Evolutionary conservation across 1,284 basidiomycete species (phyloP), one percentile per base, ranked within the genome.

Genomic region (Phenoliferia sp.): DNA sequence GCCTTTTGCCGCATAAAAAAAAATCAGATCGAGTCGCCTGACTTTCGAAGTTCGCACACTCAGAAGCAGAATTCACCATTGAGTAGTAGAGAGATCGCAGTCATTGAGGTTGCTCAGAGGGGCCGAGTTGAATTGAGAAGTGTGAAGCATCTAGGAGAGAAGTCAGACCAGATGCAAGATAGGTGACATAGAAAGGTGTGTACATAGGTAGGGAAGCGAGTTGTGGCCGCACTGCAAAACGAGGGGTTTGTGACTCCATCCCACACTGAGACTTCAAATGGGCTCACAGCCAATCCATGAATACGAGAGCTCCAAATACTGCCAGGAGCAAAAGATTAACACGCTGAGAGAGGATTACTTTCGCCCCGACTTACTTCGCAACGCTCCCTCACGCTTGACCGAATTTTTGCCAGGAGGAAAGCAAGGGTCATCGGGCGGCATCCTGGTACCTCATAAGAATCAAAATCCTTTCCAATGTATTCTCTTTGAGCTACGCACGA

Each of bases 91-190:
- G 0, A 74, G 62, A n/a, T 72, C 58, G 39, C 55, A 59, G n/a
- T 58, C 28, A 54, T 74, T 66, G 31, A 74, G 28, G 48, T 74
- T 74, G 16, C 64, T 64, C 17, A 71, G 39, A 2, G 65, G 58
- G 0, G 67, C 61, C 0, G 70, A 22, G 16, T 57, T 62, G 9
- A 65, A 66, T 10, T 70, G 66, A 0, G 28, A n/a, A 0, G 66
- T 62, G 32, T 71, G 65, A 34, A 71, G 62, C 32, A 68, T 48
- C 35, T 68, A 64, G 28, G 15, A 0, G 32, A 17, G 55, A 63
- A 29, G 28, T 3, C 28, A 31, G 17, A 32, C 32, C 28, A 56
- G 28, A 9, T 6, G 2, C 7, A 10, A 17, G 3, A 10, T 28
- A 2, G 5, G 54, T 2, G 54, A 17, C 22, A 56, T 9, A 31